Base-by-base conservation (phyloP, 495 filamentous ascomycete genomes). In the Venustampulla echinocandica region DNA sequence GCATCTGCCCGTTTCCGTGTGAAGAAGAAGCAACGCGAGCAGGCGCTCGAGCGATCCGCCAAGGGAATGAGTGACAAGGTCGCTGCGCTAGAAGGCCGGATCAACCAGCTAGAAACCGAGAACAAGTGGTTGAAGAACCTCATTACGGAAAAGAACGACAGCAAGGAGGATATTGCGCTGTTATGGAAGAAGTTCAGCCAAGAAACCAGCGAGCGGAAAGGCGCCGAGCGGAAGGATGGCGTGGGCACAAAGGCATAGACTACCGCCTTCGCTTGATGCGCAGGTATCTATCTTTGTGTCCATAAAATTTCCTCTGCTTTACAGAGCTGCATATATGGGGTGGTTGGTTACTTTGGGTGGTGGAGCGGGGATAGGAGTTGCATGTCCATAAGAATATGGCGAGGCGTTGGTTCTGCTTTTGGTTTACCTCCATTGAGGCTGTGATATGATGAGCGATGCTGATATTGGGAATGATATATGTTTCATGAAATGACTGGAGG, bases 21-120 rank as follows among this genome's bases (percentile, higher is more conserved):
- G 58, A 98, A 98, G 79, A 98, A 98, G 86, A 98, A 98, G 77
- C 87, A 94, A 67, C 85, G 92, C 44, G 92, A 98, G 69, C 85
- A 92, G 61, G 82, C 84, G 2, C 83, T 98, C 48, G 92, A 97
- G 69, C 81, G 82, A 45, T 80, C 80, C 36, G 84, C 92, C 47
- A 90, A 93, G 65, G 92, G 96, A 55, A 87, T 94, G 61, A 77
- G 76, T 6, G 90, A 95, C 27, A 89, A 90, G 67, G 85, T 93
- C 33, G 69, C 68, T 10, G 68, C 67, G 10, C 75, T 98, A 10
- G 92, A 97, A 64, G 74, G 80, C 41, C 80, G 84, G 33, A 87
- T 98, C 40, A 78, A 79, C 43, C 81, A 89, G 55, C 69, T 98
- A 21, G 87, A 96, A 71, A 90, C 85, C 64, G 90, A 98, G 67